Conservation (phyloP, 306 rosid genomes). For the Cucurbita maxima region DNA sequence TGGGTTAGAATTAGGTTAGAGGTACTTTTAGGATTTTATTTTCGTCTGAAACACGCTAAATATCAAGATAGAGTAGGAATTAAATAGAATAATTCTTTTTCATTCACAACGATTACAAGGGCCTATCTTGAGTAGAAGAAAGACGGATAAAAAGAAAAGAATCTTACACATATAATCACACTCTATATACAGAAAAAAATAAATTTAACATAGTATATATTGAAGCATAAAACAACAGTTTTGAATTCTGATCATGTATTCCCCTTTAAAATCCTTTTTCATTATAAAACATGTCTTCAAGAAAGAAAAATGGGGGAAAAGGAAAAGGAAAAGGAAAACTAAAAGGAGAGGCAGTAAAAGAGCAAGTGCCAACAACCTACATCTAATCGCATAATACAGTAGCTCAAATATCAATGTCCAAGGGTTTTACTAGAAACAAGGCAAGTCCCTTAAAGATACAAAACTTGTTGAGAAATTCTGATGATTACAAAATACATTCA, state of each 20-base stretch:
- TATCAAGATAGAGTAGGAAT: too few relatives aligned
- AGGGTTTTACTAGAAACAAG: background rate
- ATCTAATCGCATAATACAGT: background rate
- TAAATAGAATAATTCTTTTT: too few relatives aligned
- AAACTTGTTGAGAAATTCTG: background rate
- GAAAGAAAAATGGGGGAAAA: background rate
- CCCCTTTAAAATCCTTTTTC: background rate
- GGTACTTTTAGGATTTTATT: too few relatives aligned
- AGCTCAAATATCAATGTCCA: background rate
- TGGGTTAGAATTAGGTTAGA: too few relatives aligned
- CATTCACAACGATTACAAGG: too few relatives aligned
- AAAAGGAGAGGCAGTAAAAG: background rate
- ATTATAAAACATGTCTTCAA: background rate
- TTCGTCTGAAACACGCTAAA: too few relatives aligned
- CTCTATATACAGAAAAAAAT: too few relatives aligned
- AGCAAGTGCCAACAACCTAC: background rate
- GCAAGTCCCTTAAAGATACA: background rate
- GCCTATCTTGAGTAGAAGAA: too few relatives aligned
- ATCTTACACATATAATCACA: too few relatives aligned
- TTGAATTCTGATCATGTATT: background rate
- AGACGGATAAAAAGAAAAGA: too few relatives aligned
- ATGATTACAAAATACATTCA: background rate
- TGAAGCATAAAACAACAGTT: background rate
- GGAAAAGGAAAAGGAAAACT: background rate
- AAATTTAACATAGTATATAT: too few relatives aligned